Conservation (phyloP, 129 eudicot species). For the Lactuca sativa region DNA sequence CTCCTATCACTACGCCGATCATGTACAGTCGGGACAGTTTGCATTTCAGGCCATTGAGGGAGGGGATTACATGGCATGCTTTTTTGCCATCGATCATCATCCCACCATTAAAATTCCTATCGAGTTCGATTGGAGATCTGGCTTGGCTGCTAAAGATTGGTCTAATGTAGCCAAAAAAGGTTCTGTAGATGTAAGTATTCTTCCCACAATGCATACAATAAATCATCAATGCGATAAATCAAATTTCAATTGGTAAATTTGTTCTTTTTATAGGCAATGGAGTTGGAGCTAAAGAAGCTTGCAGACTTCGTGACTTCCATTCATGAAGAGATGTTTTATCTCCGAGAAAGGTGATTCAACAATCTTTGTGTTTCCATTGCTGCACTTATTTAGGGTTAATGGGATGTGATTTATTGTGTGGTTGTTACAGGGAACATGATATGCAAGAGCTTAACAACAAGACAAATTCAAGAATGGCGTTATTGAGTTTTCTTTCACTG, state of each 20-base stretch:
- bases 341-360: conserved; percentile 67
- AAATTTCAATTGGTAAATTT: not conserved
- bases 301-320: conserved; percentile 63
- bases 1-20: conserved; percentile 64
- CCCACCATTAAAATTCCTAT: conserved; percentile 53
- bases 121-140: conserved; percentile 87
- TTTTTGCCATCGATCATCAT: conserved; percentile 59
- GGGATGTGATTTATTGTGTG: not conserved
- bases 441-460: conserved; percentile 71
- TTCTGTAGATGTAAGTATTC: conserved; percentile 70
- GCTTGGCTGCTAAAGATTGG: conserved; percentile 93
- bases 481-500: conserved; percentile 75
- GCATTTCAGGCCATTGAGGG: conserved; percentile 71
- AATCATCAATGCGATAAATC: not conserved
- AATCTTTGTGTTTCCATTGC: not conserved
- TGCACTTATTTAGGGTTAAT: not conserved
- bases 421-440: conserved; percentile 78
- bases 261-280: conserved; percentile 59
- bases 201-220: not conserved
- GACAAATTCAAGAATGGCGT: conserved; percentile 83
- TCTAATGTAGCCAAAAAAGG: conserved; percentile 72
- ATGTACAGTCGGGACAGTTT: conserved; percentile 71
- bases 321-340: conserved; percentile 93
- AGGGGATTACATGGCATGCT: conserved; percentile 90
- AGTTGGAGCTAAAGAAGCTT: conserved; percentile 73